Conservation (phyloP, 768 basidiomycete genomes). For the Mycena galopus region DNA sequence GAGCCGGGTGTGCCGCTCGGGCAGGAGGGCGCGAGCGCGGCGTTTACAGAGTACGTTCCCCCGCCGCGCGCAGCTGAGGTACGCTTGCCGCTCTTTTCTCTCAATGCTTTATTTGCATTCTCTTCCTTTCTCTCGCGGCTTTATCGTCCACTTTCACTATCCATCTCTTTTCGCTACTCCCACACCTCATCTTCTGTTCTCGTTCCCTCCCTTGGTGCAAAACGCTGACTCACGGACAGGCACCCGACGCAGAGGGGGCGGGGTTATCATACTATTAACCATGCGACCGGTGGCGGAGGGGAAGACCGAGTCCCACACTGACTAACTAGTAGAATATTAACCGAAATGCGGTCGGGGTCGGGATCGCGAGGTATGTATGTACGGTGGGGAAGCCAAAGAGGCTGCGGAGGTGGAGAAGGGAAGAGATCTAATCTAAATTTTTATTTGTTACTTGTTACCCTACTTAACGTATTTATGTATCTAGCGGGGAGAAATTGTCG, state of each 20-base stretch:
- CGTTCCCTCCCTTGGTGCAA: background rate
- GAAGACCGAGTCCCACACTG: too few relatives aligned
- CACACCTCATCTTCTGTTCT: background rate
- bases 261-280: background rate
- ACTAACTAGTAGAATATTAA: background rate
- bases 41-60: slow-evolving; percentile 15
- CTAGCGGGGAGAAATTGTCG: too few relatives aligned
- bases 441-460: background rate
- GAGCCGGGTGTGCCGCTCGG: background rate
- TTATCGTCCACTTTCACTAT: too few relatives aligned
- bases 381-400: too few relatives aligned
- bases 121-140: background rate
- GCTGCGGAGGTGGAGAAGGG: too few relatives aligned
- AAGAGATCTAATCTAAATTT: background rate
- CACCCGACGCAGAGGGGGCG: background rate
- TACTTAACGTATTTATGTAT: slow-evolving; percentile 8
- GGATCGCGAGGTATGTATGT: background rate
- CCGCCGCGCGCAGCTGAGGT: slow-evolving; percentile 14
- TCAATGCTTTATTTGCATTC: background rate
- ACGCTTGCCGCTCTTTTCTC: too few relatives aligned
- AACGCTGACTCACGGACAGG: background rate
- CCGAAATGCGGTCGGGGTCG: background rate
- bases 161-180: background rate
- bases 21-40: background rate
- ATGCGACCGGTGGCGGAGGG: background rate